phyloP scores from a whole-genome alignment of 257 asterid species.

The Solanum clarkiae region DNA sequence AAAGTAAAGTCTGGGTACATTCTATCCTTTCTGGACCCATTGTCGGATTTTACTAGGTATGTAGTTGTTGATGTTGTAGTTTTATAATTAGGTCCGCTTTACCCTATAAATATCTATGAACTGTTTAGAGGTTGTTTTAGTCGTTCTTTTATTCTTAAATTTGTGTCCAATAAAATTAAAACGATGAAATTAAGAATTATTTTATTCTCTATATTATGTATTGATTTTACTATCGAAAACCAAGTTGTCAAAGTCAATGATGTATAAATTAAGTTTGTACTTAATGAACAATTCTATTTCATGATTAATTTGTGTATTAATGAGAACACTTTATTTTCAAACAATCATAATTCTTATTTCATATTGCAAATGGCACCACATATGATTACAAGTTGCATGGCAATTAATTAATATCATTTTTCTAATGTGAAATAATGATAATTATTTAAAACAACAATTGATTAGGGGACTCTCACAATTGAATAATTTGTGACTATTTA shows the following conservation, averaged over 20 bases:
- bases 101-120: neutral
- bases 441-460: neutral
- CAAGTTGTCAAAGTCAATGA: neutral
- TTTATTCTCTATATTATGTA: neutral
- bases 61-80: no score
- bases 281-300: neutral
- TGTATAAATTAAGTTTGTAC: neutral
- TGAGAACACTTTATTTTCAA: neutral
- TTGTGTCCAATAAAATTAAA: neutral
- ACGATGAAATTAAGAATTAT: neutral
- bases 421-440: neutral
- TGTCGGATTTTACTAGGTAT: no score
- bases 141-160: neutral
- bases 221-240: neutral
- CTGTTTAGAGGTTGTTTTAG: neutral
- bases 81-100: no score
- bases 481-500: neutral
- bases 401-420: neutral
- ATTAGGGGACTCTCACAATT: neutral
- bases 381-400: neutral
- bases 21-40: no score
- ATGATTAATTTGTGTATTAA: neutral
- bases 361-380: neutral
- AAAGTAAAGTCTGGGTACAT: no score
- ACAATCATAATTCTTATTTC: neutral